Conservation (phyloP, 345 rosid genomes). For the Gossypium bickii region DNA sequence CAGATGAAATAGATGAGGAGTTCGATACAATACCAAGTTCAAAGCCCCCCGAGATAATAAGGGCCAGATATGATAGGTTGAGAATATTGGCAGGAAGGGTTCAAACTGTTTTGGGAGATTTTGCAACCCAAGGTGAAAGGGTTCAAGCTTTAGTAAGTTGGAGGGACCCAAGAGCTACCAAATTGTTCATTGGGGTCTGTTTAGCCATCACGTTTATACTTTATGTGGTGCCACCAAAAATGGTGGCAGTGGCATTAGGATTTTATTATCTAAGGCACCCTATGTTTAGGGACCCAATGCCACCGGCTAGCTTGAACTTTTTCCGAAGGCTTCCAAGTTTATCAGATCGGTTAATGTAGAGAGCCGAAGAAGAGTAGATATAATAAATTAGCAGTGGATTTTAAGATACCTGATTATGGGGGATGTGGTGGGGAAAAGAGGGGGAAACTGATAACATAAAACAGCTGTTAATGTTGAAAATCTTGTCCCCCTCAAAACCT, state of each 20-base stretch:
- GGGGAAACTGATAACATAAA: neutral
- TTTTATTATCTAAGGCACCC: slow-evolving; percentile 93
- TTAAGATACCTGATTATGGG: slow-evolving; percentile 9
- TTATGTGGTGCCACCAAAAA: slow-evolving; percentile 81
- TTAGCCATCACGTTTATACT: slow-evolving; percentile 57
- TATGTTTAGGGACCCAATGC: slow-evolving; percentile 93
- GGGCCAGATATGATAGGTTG: slow-evolving; percentile 78
- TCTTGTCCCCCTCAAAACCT: slow-evolving; percentile 17
- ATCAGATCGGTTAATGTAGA: slow-evolving; percentile 87
- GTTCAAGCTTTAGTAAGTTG: slow-evolving; percentile 88
- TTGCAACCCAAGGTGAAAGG: slow-evolving; percentile 93
- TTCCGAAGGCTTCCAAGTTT: slow-evolving; percentile 92
- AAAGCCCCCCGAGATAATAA: slow-evolving; percentile 54
- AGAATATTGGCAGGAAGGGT: slow-evolving; percentile 77
- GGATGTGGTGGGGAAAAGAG: neutral
- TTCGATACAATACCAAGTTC: slow-evolving; percentile 92
- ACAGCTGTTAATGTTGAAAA: slow-evolving; percentile 22
- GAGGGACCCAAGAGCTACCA: slow-evolving; percentile 98
- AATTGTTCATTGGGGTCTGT: slow-evolving; percentile 78
- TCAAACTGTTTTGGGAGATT: slow-evolving; percentile 90
- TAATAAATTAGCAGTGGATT: slow-evolving; percentile 5
- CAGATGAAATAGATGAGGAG: slow-evolving; percentile 90
- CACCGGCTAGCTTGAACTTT: slow-evolving; percentile 77
- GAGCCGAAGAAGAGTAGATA: slow-evolving; percentile 18
- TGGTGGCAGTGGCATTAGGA: slow-evolving; percentile 96